Percentiles rank a stretch among this genome's conserved stretches.
Conservation (phyloP, 345 rosid species). For the Eucalyptus sp. region DNA sequence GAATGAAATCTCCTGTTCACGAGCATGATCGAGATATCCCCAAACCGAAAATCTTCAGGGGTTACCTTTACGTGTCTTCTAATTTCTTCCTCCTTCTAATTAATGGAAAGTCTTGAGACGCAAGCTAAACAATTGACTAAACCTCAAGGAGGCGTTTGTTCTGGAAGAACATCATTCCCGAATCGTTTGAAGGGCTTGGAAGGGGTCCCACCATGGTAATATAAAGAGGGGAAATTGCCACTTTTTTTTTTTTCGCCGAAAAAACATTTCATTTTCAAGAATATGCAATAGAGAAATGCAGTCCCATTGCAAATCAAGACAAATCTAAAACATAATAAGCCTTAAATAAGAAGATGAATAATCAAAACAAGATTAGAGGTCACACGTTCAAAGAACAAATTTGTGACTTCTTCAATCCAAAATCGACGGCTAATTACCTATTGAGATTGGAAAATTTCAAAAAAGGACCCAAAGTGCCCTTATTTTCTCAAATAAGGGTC, state of each 20-base stretch:
- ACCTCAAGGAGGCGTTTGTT: neutral
- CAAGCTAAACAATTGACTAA: neutral
- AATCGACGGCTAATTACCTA: no score
- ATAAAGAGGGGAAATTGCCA: neutral
- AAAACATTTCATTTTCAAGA: no score
- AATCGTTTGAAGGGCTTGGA: neutral
- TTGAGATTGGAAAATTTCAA: no score
- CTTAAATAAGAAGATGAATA: no score
- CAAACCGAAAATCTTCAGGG: neutral
- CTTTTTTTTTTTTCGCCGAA: no score
- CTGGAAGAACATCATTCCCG: neutral
- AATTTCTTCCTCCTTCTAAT: neutral
- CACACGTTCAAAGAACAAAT: accelerated
- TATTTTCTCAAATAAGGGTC: no score
- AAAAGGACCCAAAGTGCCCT: no score
- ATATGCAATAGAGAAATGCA: no score
- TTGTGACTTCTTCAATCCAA: no score
- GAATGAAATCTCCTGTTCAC: neutral
- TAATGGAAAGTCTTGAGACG: neutral
- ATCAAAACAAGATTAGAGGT: no score
- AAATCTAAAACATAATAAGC: no score
- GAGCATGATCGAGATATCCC: neutral
- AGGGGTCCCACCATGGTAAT: neutral
- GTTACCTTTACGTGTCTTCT: neutral
- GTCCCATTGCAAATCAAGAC: no score